These are phyloP conservation scores for Escovopsis sp. DNA, from an alignment of 2,329 filamentous ascomycete genomes.

Conservation along the genomic window DNA sequence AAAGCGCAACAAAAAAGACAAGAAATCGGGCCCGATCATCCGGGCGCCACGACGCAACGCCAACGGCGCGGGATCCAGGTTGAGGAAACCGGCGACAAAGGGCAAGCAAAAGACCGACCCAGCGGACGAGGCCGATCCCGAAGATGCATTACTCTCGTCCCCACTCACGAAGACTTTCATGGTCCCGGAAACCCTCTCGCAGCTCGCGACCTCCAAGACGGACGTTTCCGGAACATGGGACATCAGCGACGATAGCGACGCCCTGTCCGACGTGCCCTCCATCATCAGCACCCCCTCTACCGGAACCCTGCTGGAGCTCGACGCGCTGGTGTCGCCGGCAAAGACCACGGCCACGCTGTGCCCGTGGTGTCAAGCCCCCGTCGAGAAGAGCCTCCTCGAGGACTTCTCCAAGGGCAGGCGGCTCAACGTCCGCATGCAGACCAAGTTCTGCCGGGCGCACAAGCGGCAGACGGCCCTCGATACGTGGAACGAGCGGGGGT, in stretches of 20 bases:
- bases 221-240: background rate
- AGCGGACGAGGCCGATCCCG: no score
- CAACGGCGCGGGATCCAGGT: background rate
- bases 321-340: background rate
- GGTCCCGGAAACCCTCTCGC: constrained; percentile 7
- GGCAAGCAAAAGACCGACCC: background rate
- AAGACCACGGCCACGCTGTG: constrained; percentile 33
- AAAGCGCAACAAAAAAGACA: background rate
- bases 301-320: background rate
- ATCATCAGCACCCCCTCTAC: no score
- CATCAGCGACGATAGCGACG: background rate
- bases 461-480: constrained; percentile 36
- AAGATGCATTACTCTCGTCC: constrained; percentile 3
- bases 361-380: constrained; percentile 48
- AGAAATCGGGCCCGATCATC: background rate
- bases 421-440: constrained; percentile 42
- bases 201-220: constrained; percentile 2
- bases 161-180: constrained; percentile 8
- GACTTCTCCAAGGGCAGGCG: constrained; percentile 30
- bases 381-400: constrained; percentile 39
- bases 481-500: constrained; percentile 36
- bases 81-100: background rate
- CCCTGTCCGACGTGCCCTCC: no score
- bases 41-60: background rate
- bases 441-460: constrained; percentile 49